Percentiles rank a stretch among this genome's conserved stretches.
phyloP scores from a whole-genome alignment of 441 rosid species.

The Aquilaria agallochum region DNA sequence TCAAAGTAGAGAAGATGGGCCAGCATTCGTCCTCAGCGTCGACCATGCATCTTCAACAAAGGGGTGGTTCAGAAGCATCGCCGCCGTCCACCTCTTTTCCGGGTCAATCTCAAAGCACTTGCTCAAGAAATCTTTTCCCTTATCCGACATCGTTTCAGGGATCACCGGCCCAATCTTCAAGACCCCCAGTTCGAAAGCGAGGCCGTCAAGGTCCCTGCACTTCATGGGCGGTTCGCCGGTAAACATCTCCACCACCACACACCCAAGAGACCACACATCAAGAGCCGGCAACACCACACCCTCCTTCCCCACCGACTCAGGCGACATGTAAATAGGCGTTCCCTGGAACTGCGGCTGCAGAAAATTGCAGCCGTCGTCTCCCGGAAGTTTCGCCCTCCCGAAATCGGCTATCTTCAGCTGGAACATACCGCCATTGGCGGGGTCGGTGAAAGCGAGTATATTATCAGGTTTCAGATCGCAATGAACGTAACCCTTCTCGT shows the following conservation, averaged over 20 bases:
- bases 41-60: background rate
- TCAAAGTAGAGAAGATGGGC: too few species aligned
- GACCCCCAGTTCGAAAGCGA: background rate
- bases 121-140: background rate
- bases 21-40: too few species aligned
- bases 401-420: background rate
- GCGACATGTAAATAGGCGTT: background rate
- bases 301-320: background rate
- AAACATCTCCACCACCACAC: conserved; percentile 5
- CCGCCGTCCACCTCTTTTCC: background rate
- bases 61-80: background rate
- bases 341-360: background rate
- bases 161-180: background rate
- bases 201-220: background rate
- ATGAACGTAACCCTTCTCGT: background rate
- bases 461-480: conserved; percentile 1
- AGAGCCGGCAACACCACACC: background rate
- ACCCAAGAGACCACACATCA: conserved; percentile 8
- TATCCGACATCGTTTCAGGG: background rate
- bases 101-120: background rate
- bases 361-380: background rate
- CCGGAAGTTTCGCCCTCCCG: background rate
- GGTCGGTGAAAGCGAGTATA: background rate
- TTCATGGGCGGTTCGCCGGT: background rate
- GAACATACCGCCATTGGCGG: too few species aligned